These are phyloP conservation scores for Colletotrichum siamense DNA, from an alignment of 2,329 filamentous ascomycete genomes.

Conservation along the genomic window DNA sequence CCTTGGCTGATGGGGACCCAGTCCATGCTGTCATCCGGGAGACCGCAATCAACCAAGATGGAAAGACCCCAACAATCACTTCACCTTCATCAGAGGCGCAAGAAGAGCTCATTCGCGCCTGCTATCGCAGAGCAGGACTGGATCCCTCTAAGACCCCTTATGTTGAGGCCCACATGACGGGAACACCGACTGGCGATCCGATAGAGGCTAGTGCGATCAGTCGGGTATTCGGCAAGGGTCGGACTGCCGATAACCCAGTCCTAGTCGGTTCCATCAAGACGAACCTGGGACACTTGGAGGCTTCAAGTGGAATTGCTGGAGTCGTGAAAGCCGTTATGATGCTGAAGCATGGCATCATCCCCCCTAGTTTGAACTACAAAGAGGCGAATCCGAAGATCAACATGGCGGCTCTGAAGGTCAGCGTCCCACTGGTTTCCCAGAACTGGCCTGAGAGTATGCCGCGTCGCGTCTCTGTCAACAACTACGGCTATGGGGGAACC, in stretches of 20 bases:
- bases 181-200: slow-evolving; percentile 61
- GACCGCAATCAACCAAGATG: slow-evolving; percentile 62
- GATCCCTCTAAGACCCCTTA: slow-evolving; percentile 36
- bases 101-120: slow-evolving; percentile 31
- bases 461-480: slow-evolving; percentile 9
- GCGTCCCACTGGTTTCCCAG: not conserved
- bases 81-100: slow-evolving; percentile 38
- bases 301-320: slow-evolving; percentile 55
- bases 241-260: slow-evolving; percentile 41
- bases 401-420: not conserved
- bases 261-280: slow-evolving; percentile 59
- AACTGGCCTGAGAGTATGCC: not conserved
- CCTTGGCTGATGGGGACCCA: slow-evolving; percentile 61
- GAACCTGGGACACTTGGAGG: slow-evolving; percentile 60
- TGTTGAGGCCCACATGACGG: slow-evolving; percentile 65
- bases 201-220: slow-evolving; percentile 55
- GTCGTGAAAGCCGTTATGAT: slow-evolving; percentile 57
- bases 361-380: slow-evolving; percentile 57
- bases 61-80: slow-evolving; percentile 30
- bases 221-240: slow-evolving; percentile 42
- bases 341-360: slow-evolving; percentile 55
- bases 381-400: slow-evolving; percentile 47
- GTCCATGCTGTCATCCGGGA: slow-evolving; percentile 61
- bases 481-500: slow-evolving; percentile 16
- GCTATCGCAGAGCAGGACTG: slow-evolving; percentile 30